These are phyloP conservation scores for Leccinum longicurvipes DNA, from an alignment of 768 basidiomycete species.

Conservation along the genomic window DNA sequence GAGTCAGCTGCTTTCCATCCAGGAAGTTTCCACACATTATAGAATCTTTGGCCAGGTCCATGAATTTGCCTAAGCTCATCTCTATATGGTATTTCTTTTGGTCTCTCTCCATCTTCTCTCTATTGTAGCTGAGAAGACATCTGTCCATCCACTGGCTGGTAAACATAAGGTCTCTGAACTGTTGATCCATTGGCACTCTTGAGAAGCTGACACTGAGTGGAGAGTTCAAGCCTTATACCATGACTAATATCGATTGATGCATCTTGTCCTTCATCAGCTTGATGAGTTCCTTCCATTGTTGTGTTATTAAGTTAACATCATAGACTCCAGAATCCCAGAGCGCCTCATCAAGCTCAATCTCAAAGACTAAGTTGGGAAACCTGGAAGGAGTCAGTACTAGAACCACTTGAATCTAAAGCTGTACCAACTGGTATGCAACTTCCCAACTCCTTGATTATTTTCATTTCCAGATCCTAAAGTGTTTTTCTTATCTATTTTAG, in stretches of 20 bases:
- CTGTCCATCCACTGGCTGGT: background rate
- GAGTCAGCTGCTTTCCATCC: background rate
- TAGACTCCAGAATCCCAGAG: background rate
- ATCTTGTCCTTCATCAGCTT: background rate
- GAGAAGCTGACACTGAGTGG: too few species aligned
- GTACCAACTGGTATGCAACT: background rate
- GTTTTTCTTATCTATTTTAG: background rate
- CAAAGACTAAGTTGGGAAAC: background rate
- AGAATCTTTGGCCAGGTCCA: background rate
- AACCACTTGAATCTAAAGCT: background rate
- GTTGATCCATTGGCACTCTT: too few species aligned
- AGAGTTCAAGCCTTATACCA: background rate
- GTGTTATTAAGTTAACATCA: background rate
- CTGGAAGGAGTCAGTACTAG: background rate
- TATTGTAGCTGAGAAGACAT: background rate
- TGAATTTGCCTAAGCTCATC: background rate
- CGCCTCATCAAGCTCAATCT: background rate
- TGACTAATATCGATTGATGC: background rate
- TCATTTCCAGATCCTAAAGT: background rate
- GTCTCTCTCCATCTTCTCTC: too few species aligned
- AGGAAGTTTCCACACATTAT: conserved; percentile 6
- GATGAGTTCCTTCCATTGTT: too few species aligned
- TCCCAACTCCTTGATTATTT: background rate
- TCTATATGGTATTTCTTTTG: too few species aligned
- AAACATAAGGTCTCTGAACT: too few species aligned